Evolutionary conservation across 2,329 filamentous ascomycete genomes (phyloP), one percentile per base, ranked within the genome.

Genomic region (Falciphora oryzae): DNA sequence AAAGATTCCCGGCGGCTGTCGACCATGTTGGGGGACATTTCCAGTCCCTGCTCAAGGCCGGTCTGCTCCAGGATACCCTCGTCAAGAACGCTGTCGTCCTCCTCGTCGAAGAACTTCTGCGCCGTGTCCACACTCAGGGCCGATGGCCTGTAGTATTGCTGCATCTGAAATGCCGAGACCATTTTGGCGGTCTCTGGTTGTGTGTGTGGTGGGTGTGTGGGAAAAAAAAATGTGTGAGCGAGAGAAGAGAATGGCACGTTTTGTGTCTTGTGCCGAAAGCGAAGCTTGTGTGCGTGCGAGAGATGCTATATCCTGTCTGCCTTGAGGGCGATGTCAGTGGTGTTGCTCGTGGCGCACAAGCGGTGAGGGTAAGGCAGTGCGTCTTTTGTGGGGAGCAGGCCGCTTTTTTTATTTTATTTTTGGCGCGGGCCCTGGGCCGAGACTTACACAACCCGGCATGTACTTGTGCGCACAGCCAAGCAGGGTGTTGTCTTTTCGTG

Each of bases 1-100:
- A 88, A 88, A 1, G 86, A 89, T 67, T 88, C 85, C 75, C 85
- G 80, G 70, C 86, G 81, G 79, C 85, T 87, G 71, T 81, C 82
- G 68, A 79, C 79, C 83, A 88, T 86, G 69, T 81, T 81, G 56
- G 86, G 85, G 63, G 86, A 88, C 77, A 88, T 82, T 69, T 88
- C 85, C 64, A 88, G 75, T 63, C 82, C 83, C 8, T 85, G 87
- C 75, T 88, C 85, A 69, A 88, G 74, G 62, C 78, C 80, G 74
- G 77, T 83, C 73, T 84, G 82, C 70, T 88, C 85, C 68, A 88
- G 78, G 71, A 86, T 82, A 74, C 78, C 80, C 65, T 88, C 85
- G 78, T 88, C 85, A 69, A 88, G 76, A 70, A 85, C 83, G 75
- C 79, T 82, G 69, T 79, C 79, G 74, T 87, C 83, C 69, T 87